These are phyloP conservation scores for Macrotyloma uniflorum DNA, from an alignment of 306 rosid species.

Conservation along the genomic window DNA sequence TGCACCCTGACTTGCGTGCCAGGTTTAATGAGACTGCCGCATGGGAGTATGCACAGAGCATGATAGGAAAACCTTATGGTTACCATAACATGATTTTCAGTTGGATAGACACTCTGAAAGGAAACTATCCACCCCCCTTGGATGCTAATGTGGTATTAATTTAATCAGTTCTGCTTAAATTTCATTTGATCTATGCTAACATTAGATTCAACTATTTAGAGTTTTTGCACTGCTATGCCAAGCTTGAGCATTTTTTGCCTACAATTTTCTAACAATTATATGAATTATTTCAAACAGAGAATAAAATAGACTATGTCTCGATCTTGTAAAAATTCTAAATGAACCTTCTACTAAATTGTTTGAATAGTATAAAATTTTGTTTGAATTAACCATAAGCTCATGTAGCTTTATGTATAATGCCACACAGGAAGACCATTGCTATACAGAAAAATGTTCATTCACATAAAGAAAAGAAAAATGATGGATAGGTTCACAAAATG, in stretches of 20 bases:
- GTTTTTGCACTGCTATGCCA: slow-evolving; percentile 14
- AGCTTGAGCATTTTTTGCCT: not conserved
- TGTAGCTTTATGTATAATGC: not conserved
- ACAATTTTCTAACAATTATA: slow-evolving; percentile 8
- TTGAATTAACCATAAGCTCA: slow-evolving; percentile 4
- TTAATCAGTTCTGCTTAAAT: slow-evolving; percentile 16
- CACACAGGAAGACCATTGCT: not conserved
- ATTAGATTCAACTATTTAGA: slow-evolving; percentile 5
- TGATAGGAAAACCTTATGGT: slow-evolving; percentile 89
- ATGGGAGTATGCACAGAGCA: slow-evolving; percentile 91
- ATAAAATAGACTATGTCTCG: slow-evolving; percentile 18
- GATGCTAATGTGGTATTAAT: slow-evolving; percentile 86
- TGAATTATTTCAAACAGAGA: slow-evolving; percentile 12
- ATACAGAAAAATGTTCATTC: slow-evolving; percentile 12
- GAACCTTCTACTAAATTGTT: slow-evolving; percentile 11
- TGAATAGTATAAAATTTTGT: not conserved
- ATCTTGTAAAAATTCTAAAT: slow-evolving; percentile 23
- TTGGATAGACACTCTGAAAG: slow-evolving; percentile 87
- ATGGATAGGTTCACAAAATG: slow-evolving; percentile 10
- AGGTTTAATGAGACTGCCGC: slow-evolving; percentile 95
- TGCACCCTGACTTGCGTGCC: slow-evolving; percentile 82
- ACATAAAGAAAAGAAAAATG: not conserved
- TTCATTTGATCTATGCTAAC: slow-evolving; percentile 16
- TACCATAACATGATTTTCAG: slow-evolving; percentile 96
- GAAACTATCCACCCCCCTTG: slow-evolving; percentile 94